Conservation (phyloP, 2,329 filamentous ascomycete genomes). For the Colletotrichum sp. region DNA sequence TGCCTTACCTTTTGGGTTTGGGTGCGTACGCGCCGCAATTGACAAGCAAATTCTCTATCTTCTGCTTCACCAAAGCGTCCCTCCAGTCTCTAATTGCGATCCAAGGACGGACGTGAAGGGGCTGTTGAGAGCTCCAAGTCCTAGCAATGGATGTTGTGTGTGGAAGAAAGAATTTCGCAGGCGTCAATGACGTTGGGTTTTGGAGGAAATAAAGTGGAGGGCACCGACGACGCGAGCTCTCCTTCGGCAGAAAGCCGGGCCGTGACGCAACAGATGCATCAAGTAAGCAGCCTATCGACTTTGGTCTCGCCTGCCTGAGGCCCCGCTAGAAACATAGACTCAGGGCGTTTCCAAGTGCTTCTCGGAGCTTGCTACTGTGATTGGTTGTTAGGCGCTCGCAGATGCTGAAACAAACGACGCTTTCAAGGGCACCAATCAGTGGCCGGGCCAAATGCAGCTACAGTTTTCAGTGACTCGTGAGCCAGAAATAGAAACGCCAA, state of each 20-base stretch:
- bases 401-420: slow-evolving; percentile 40
- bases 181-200: slow-evolving; percentile 14
- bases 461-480: background rate
- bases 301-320: background rate
- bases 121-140: slow-evolving; percentile 5
- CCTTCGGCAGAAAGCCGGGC: slow-evolving; percentile 8
- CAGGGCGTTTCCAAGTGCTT: background rate
- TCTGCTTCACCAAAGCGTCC: background rate
- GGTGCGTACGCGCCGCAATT: background rate
- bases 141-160: background rate
- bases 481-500: slow-evolving; percentile 21
- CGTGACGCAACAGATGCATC: background rate
- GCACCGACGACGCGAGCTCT: background rate
- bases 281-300: background rate
- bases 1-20: slow-evolving; percentile 4
- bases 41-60: background rate
- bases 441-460: background rate
- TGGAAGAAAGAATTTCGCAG: background rate
- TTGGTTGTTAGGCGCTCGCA: slow-evolving; percentile 35
- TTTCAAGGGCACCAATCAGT: slow-evolving; percentile 16
- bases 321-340: background rate
- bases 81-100: background rate
- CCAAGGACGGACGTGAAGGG: background rate
- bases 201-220: background rate
- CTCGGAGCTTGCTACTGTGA: slow-evolving; percentile 2